Percentiles rank a stretch among this genome's conserved stretches.
phyloP scores from a whole-genome alignment of 192 early-diverging fungal species.

The Linnemannia hyalina region DNA sequence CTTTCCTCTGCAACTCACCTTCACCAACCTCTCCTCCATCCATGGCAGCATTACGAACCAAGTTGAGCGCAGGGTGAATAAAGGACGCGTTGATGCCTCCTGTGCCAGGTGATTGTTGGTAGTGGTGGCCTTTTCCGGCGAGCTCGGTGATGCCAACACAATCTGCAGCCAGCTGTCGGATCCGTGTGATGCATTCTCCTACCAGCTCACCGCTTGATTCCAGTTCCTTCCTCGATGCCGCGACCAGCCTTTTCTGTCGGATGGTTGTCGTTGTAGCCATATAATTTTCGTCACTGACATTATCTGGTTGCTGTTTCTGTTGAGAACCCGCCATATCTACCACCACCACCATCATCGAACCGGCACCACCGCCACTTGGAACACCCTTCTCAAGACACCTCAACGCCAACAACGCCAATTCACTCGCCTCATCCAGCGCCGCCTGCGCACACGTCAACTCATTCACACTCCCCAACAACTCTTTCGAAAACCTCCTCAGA shows the following conservation, averaged over 20 bases:
- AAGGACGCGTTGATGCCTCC: too few species aligned
- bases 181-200: slow-evolving; percentile 19
- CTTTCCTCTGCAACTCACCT: background rate
- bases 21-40: background rate
- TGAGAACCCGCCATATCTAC: background rate
- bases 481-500: slow-evolving; percentile 23
- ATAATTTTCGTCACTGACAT: background rate
- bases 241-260: slow-evolving; percentile 1
- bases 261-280: background rate
- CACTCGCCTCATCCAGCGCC: slow-evolving; percentile 31
- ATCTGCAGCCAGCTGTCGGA: slow-evolving; percentile 28
- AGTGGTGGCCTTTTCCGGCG: background rate
- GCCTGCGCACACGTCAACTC: slow-evolving; percentile 40
- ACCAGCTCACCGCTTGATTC: slow-evolving; percentile 16
- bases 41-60: background rate
- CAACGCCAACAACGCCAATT: slow-evolving; percentile 22
- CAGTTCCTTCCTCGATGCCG: slow-evolving; percentile 7
- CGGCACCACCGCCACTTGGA: background rate
- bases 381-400: background rate
- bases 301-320: background rate
- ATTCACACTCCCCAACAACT: slow-evolving; percentile 26
- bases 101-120: background rate
- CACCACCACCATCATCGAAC: background rate
- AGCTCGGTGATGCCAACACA: slow-evolving; percentile 41
- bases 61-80: background rate